Conservation (phyloP, 1,284 basidiomycete species). For the Marasmius fiardii region DNA sequence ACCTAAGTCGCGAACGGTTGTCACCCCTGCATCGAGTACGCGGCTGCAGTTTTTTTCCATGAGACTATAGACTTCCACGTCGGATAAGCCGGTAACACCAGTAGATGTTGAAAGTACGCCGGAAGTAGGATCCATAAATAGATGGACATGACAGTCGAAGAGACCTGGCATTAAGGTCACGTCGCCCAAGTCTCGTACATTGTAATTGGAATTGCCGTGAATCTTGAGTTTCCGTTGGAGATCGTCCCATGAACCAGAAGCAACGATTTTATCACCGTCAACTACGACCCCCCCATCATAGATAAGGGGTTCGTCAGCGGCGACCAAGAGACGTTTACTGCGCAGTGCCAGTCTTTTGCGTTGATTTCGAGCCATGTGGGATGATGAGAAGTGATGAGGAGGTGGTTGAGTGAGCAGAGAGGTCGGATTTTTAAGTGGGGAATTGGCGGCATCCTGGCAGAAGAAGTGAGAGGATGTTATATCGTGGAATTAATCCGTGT, state of each 20-base stretch:
- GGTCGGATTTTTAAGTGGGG: background rate
- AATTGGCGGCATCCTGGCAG: background rate
- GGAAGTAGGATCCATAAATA: slow-evolving; percentile 11
- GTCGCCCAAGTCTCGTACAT: slow-evolving; percentile 10
- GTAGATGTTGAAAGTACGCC: slow-evolving; percentile 5
- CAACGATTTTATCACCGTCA: slow-evolving; percentile 4
- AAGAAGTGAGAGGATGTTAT: background rate
- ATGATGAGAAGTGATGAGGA: background rate
- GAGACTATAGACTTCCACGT: background rate
- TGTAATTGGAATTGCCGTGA: background rate
- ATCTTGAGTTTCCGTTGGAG: background rate
- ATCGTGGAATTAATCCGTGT: slow-evolving; percentile 5
- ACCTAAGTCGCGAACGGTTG: slow-evolving; percentile 13
- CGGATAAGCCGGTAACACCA: background rate
- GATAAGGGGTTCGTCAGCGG: slow-evolving; percentile 6
- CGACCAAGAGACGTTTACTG: slow-evolving; percentile 9
- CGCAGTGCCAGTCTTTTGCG: background rate
- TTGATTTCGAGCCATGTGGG: background rate
- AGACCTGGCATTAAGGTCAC: slow-evolving; percentile 13
- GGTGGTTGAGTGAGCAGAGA: background rate
- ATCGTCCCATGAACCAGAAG: slow-evolving; percentile 9
- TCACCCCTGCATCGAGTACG: slow-evolving; percentile 14
- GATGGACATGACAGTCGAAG: slow-evolving; percentile 15
- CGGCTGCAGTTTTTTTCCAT: slow-evolving; percentile 10
- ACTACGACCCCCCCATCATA: slow-evolving; percentile 12